These are phyloP conservation scores for Phlegmacium glaucopus DNA, from an alignment of 768 basidiomycete genomes.

Conservation along the genomic window DNA sequence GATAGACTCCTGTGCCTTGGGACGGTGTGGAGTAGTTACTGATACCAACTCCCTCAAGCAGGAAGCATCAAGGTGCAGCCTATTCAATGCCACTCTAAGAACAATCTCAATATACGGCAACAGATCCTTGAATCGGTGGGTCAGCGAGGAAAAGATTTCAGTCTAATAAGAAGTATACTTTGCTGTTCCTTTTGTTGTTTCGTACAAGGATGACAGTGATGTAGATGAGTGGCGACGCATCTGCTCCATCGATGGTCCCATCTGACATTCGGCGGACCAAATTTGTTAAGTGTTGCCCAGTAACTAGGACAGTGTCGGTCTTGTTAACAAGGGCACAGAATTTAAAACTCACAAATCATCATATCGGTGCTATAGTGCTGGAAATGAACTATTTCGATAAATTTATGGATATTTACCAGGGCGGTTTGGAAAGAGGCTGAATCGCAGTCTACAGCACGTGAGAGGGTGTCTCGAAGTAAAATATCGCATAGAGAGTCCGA, in stretches of 20 bases:
- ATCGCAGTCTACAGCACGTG: slow-evolving; percentile 48
- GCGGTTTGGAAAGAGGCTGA: slow-evolving; percentile 46
- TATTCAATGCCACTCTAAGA: slow-evolving; percentile 50
- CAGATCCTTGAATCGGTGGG: slow-evolving; percentile 44
- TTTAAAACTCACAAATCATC: slow-evolving; percentile 48
- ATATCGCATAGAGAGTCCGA: slow-evolving; percentile 39
- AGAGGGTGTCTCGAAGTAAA: slow-evolving; percentile 55
- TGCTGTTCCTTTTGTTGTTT: slow-evolving; percentile 54
- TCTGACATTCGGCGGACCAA: slow-evolving; percentile 61
- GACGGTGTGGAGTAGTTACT: slow-evolving; percentile 41
- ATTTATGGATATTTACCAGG: slow-evolving; percentile 53
- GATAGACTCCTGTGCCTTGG: slow-evolving; percentile 28
- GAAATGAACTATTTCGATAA: slow-evolving; percentile 55
- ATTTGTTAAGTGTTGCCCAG: slow-evolving; percentile 49
- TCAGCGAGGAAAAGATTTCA: slow-evolving; percentile 2
- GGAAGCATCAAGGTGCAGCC: slow-evolving; percentile 41
- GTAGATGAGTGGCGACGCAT: slow-evolving; percentile 53
- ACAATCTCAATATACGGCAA: slow-evolving; percentile 55
- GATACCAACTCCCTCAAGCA: slow-evolving; percentile 46
- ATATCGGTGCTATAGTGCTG: slow-evolving; percentile 47
- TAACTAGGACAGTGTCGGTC: slow-evolving; percentile 35
- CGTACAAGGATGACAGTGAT: slow-evolving; percentile 52
- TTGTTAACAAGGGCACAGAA: not conserved
- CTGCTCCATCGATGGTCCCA: slow-evolving; percentile 40
- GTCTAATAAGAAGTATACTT: slow-evolving; percentile 34